Evolutionary conservation across 2,329 filamentous ascomycete species (phyloP).

Genomic region (Ceratocystis colombiana): DNA sequence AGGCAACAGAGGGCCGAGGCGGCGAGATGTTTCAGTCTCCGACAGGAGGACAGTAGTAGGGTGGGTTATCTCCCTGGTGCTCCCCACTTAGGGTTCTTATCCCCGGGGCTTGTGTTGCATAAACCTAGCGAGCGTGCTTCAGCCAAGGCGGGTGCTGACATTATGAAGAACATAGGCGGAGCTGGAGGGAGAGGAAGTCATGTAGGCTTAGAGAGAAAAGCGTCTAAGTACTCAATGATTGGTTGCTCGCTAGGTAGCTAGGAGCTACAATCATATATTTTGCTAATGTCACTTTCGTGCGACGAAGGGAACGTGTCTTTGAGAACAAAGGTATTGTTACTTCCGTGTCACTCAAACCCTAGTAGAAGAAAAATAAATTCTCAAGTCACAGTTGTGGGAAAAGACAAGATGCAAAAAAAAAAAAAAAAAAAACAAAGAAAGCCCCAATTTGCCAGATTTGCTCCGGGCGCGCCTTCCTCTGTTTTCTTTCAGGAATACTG

Average conservation of each 20-base stretch:
- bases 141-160: not conserved
- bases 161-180: too few relatives aligned
- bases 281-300: not conserved
- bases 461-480: not conserved
- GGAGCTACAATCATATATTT: not conserved
- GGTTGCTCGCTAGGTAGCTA: not conserved
- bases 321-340: constrained; percentile 5
- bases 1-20: constrained; percentile 40
- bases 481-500: not conserved
- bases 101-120: not conserved
- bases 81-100: not conserved
- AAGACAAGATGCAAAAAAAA: too few relatives aligned
- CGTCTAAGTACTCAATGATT: too few relatives aligned
- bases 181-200: not conserved
- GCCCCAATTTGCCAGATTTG: constrained; percentile 3
- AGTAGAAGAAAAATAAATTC: too few relatives aligned
- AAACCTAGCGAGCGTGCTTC: not conserved
- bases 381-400: too few relatives aligned
- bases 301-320: not conserved
- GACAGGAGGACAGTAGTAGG: too few relatives aligned
- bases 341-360: too few relatives aligned
- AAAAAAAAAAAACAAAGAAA: not conserved
- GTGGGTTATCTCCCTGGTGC: too few relatives aligned
- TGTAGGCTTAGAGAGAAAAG: too few relatives aligned
- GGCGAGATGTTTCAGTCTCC: constrained; percentile 36